These are phyloP conservation scores for Leccinum variicolor DNA, from an alignment of 768 basidiomycete genomes.

Conservation along the genomic window DNA sequence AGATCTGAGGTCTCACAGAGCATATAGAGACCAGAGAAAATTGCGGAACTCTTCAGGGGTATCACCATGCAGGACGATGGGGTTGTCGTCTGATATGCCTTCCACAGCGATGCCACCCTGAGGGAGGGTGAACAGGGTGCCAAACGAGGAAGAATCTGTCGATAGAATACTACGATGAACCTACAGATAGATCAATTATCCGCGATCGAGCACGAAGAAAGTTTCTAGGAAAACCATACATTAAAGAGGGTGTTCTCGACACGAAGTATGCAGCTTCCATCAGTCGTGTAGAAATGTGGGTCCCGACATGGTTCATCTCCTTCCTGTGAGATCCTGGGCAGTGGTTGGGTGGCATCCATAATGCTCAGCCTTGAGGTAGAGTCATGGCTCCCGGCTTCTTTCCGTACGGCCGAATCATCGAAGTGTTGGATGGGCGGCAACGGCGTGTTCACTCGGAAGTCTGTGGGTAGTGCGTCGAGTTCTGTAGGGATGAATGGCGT, in stretches of 20 bases:
- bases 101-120: constrained; percentile 50
- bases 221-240: constrained; percentile 38
- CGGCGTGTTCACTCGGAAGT: neutral
- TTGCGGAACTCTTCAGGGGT: constrained; percentile 63
- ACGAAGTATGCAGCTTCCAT: constrained; percentile 65
- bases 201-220: neutral
- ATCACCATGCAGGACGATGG: constrained; percentile 62
- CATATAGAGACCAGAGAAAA: constrained; percentile 77
- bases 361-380: constrained; percentile 2
- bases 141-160: constrained; percentile 62
- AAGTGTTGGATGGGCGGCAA: constrained; percentile 4
- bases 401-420: constrained; percentile 5
- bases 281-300: constrained; percentile 57
- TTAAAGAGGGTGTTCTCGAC: constrained; percentile 68
- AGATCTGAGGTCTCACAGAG: constrained; percentile 46
- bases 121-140: constrained; percentile 64
- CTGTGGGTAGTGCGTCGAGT: constrained; percentile 11
- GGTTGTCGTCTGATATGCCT: constrained; percentile 61
- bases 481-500: constrained; percentile 22
- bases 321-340: constrained; percentile 6
- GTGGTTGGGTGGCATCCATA: neutral
- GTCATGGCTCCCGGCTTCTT: constrained; percentile 9
- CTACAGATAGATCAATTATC: constrained; percentile 29
- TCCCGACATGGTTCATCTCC: constrained; percentile 34
- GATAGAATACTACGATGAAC: constrained; percentile 60